phyloP scores from a whole-genome alignment of 768 basidiomycete genomes.

The Lactarius psammicola region DNA sequence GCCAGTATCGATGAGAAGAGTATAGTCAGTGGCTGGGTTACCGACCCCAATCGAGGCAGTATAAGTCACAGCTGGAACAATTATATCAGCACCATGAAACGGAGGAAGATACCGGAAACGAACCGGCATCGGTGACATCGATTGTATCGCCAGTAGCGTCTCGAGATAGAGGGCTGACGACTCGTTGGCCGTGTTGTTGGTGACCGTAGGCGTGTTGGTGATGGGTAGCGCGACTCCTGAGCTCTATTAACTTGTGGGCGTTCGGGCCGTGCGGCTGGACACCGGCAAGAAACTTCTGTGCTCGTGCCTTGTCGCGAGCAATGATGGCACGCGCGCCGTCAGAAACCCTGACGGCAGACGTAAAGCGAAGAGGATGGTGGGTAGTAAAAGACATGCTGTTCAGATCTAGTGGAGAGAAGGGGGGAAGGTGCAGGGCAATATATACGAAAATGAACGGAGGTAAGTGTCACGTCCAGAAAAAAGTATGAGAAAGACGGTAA shows the following conservation, averaged over 20 bases:
- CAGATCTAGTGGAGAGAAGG: background rate
- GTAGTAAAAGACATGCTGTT: slow-evolving; percentile 38
- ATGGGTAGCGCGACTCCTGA: slow-evolving; percentile 31
- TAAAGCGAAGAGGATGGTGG: slow-evolving; percentile 46
- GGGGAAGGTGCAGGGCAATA: slow-evolving; percentile 6
- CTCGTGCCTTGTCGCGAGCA: slow-evolving; percentile 52
- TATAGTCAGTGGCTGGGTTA: slow-evolving; percentile 47
- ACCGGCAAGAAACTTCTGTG: slow-evolving; percentile 54
- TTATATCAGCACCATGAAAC: slow-evolving; percentile 1
- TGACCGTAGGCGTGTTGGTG: slow-evolving; percentile 31
- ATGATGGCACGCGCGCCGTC: slow-evolving; percentile 49
- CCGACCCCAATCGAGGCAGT: slow-evolving; percentile 53
- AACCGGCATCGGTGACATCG: slow-evolving; percentile 57
- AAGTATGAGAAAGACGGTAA: background rate
- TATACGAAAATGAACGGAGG: slow-evolving; percentile 11
- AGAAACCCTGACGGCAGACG: slow-evolving; percentile 39
- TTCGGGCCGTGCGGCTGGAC: slow-evolving; percentile 53
- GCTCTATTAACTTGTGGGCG: slow-evolving; percentile 33
- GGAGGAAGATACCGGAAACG: background rate
- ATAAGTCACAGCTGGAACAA: slow-evolving; percentile 48
- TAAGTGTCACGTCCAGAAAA: background rate
- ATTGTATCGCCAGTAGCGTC: slow-evolving; percentile 38
- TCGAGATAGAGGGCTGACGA: slow-evolving; percentile 12
- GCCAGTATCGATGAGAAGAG: slow-evolving; percentile 60
- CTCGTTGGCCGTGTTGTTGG: background rate